Base-by-base conservation (phyloP, 2,329 filamentous ascomycete genomes). In the Parastagonospora nodorum region DNA sequence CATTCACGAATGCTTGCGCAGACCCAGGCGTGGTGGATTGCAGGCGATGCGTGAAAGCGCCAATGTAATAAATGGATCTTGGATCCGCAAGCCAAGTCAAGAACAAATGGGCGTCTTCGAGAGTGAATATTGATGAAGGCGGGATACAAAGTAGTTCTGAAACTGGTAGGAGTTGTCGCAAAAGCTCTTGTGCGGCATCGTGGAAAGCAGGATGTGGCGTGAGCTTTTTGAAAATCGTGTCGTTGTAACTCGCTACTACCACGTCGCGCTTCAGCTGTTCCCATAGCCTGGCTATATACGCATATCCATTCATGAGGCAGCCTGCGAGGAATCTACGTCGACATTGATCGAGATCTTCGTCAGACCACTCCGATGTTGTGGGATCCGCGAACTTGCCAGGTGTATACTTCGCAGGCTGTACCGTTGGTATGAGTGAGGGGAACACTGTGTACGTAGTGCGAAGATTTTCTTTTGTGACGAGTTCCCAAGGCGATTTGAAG, bases 71-170 rank as follows among this genome's bases (percentile, higher is more conserved):
- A 44, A 51, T 50, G 0, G 52, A 61, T 11, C 58, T 53, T 24
- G 55, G 53, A 29, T 61, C 58, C 0, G 58, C 57, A 10, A 61
- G 39, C 58, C 58, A 61, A 0, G 50, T 61, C 9, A 61, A 16
- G 36, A 61, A 61, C 14, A 59, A 32, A 1, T 47, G 44, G 2
- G 55, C 55, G 9, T 61, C 55, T 38, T 53, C 44, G 7, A 51
- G 7, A 8, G 37, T 42, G 16, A 59, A 52, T 1, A 1, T 19
- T 10, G 30, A 28, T 2, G 48, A 42, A 7, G 27, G 5, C 14
- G 38, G 16, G 2, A 49, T 46, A 19, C 39, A 16, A 1, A 47
- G 11, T 10, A 48, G 2, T 1, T 24, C 19, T 16, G 36, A 38
- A 9, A 24, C 14, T 10, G 48, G 31, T 9, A 39, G 15, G 10